Evolutionary conservation across 768 basidiomycete species (phyloP), one percentile per base, ranked within the genome.

Genomic region (Macrolepiota fuliginosa): DNA sequence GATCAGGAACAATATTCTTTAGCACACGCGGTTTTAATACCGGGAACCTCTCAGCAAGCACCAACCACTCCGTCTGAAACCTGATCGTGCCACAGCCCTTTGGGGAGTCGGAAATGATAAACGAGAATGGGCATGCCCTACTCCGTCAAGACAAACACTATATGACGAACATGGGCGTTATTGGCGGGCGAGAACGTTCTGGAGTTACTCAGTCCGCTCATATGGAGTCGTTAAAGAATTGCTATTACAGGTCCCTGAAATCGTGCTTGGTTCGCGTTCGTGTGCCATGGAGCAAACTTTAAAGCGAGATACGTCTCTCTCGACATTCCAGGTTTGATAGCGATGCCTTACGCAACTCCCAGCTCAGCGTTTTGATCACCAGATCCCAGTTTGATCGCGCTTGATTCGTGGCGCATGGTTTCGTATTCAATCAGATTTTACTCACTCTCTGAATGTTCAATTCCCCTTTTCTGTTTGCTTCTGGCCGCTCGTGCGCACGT

Each of bases 1-100:
- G 54, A 65, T 64, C 68, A 67, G 65, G 64, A 63, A 67, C 61
- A n/a, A 5, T 51, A 40, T 62, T 62, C n/a, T 32, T 37, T 40
- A 47, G 12, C 36, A 51, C 57, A 49, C 58, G 58, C 51, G 62
- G 52, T 13, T 61, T 60, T 63, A 47, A 61, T 62, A 25, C 57
- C 47, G 53, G 53, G 62, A 35, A 29, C 42, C 19, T 37, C 39
- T 36, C 19, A 19, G 36, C 46, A 36, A 49, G 22, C 42, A 19
- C 37, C 47, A 49, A 35, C 42, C 29, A 32, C 37, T 39, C 35
- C n/a, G 17, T 25, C 42, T 55, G 60, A 61, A 61, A 55, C 60
- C 19, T 55, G 52, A 46, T 39, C 59, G 15, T 45, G 10, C 19
- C 56, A 32, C 56, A 42, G 32, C 27, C 27, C 46, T 50, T 39